phyloP scores from a whole-genome alignment of 2,329 filamentous ascomycete genomes.

The Colletotrichum karsti region DNA sequence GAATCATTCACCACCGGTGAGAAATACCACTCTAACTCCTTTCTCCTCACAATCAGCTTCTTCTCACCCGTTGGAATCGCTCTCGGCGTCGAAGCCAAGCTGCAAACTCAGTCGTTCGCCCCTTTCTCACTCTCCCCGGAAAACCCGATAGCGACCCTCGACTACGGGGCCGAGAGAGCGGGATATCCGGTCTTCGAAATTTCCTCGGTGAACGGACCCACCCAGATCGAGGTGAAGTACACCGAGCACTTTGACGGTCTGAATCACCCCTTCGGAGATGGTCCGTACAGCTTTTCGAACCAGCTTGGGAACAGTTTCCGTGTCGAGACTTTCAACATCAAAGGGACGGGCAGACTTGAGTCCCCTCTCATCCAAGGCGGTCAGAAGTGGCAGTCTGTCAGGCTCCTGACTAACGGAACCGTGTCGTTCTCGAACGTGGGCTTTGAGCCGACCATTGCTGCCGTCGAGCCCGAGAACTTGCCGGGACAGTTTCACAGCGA shows the following conservation, averaged over 20 bases:
- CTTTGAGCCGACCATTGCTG: slow-evolving; percentile 38
- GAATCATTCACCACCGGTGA: background rate
- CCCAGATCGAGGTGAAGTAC: slow-evolving; percentile 46
- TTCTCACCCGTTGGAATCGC: background rate
- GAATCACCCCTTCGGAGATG: slow-evolving; percentile 37
- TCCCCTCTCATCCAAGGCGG: slow-evolving; percentile 49
- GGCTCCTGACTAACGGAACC: slow-evolving; percentile 41
- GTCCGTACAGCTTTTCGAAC: slow-evolving; percentile 36
- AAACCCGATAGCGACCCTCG: slow-evolving; percentile 33
- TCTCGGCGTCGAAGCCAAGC: background rate
- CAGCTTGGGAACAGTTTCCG: slow-evolving; percentile 44
- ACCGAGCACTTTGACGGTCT: slow-evolving; percentile 41
- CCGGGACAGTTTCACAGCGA: slow-evolving; percentile 39
- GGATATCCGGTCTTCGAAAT: slow-evolving; percentile 44
- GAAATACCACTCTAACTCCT: background rate
- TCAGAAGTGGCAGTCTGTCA: slow-evolving; percentile 48
- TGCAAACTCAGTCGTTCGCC: background rate
- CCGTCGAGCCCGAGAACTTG: slow-evolving; percentile 32
- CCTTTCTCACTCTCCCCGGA: slow-evolving; percentile 7
- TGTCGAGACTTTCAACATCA: slow-evolving; percentile 48
- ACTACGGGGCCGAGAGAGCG: slow-evolving; percentile 42
- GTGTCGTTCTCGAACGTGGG: slow-evolving; percentile 42
- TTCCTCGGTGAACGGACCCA: slow-evolving; percentile 30
- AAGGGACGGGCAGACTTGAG: slow-evolving; percentile 34
- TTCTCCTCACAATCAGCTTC: background rate